These are phyloP conservation scores for Lachnellula occidentalis DNA, from an alignment of 2,329 filamentous ascomycete genomes.

Conservation along the genomic window DNA sequence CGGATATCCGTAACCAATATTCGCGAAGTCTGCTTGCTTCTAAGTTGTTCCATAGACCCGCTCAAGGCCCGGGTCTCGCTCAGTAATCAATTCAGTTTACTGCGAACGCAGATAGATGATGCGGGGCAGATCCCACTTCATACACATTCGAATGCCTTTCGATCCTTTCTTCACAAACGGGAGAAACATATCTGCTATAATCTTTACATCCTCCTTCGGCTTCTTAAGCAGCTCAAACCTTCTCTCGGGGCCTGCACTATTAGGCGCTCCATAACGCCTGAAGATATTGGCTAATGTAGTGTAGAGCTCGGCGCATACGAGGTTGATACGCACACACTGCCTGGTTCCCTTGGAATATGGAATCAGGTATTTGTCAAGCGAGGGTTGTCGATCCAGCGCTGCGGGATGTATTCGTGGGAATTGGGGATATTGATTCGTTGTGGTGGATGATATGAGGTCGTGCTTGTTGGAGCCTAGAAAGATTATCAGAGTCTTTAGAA, in stretches of 20 bases:
- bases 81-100: too few species aligned
- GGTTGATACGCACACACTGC: constrained; percentile 35
- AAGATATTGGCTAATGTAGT: constrained; percentile 11
- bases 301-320: constrained; percentile 18
- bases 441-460: constrained; percentile 35
- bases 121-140: not conserved
- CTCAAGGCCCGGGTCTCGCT: too few species aligned
- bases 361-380: constrained; percentile 35
- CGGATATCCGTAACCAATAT: too few species aligned
- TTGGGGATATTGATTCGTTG: constrained; percentile 34
- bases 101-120: too few species aligned
- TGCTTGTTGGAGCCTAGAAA: constrained; percentile 32
- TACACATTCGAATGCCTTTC: constrained; percentile 5
- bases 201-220: constrained; percentile 17
- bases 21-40: too few species aligned
- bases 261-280: constrained; percentile 11
- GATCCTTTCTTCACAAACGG: constrained; percentile 7
- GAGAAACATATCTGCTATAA: constrained; percentile 9
- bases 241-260: constrained; percentile 7
- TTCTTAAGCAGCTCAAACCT: constrained; percentile 27
- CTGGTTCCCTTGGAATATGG: constrained; percentile 38
- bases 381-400: constrained; percentile 35
- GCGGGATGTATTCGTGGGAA: constrained; percentile 34
- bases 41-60: too few species aligned
- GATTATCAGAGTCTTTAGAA: not conserved